Percentiles rank a stretch among this genome's conserved stretches.
These are phyloP conservation scores for Penicillium alfredii DNA, from an alignment of 495 filamentous ascomycete species.

Conservation along the genomic window DNA sequence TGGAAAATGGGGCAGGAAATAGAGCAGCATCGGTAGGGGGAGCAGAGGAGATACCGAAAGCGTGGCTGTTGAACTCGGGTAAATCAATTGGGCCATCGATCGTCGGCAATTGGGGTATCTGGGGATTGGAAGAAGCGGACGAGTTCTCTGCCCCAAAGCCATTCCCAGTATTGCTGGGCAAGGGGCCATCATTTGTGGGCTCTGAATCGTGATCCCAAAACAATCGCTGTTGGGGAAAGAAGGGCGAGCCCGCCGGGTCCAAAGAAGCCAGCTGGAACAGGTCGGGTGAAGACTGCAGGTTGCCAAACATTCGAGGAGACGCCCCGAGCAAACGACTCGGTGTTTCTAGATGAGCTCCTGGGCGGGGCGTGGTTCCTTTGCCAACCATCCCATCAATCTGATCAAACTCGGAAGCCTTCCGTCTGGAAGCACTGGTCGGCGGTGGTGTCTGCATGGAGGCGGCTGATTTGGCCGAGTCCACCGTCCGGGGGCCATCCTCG, in stretches of 20 bases:
- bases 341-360: slow-evolving; percentile 33
- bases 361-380: slow-evolving; percentile 20
- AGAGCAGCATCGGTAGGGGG: slow-evolving; percentile 36
- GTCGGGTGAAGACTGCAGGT: slow-evolving; percentile 57
- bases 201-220: slow-evolving; percentile 68
- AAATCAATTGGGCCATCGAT: slow-evolving; percentile 37
- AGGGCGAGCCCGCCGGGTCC: slow-evolving; percentile 62
- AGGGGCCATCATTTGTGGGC: slow-evolving; percentile 16
- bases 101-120: slow-evolving; percentile 36
- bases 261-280: slow-evolving; percentile 65
- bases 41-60: slow-evolving; percentile 27
- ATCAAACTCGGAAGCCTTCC: slow-evolving; percentile 36
- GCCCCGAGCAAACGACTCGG: slow-evolving; percentile 39
- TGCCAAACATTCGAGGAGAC: slow-evolving; percentile 45
- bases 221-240: slow-evolving; percentile 57
- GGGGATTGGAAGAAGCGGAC: slow-evolving; percentile 14
- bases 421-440: slow-evolving; percentile 53
- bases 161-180: slow-evolving; percentile 6
- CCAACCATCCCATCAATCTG: slow-evolving; percentile 17
- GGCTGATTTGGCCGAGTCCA: slow-evolving; percentile 43
- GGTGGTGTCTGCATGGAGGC: slow-evolving; percentile 63
- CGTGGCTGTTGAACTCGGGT: slow-evolving; percentile 29
- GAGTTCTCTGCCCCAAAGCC: slow-evolving; percentile 4
- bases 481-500: slow-evolving; percentile 33
- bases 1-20: slow-evolving; percentile 44